Evolutionary conservation across 1,284 basidiomycete genomes (phyloP).

Genomic region (Sparassis latifolia): DNA sequence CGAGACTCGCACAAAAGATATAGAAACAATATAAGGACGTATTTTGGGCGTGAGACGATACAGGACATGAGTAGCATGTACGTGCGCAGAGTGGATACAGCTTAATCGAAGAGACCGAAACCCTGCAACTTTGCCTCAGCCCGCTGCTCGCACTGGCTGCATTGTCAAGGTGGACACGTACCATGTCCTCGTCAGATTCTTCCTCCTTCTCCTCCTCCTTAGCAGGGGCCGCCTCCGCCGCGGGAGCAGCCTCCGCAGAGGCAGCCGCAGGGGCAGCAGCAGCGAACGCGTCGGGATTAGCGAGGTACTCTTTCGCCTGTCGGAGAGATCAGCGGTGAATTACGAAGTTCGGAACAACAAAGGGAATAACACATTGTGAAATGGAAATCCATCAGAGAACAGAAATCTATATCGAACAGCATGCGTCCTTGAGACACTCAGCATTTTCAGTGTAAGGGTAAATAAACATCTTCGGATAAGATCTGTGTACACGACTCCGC

Average conservation of each 20-base stretch:
- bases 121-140: conserved; percentile 34
- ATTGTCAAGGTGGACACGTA: conserved; percentile 25
- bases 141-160: background rate
- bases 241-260: conserved; percentile 45
- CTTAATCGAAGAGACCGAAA: conserved; percentile 87
- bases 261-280: conserved; percentile 64
- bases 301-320: conserved; percentile 93
- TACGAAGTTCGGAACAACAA: conserved; percentile 9
- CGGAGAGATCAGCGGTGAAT: conserved; percentile 17
- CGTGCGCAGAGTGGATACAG: conserved; percentile 11
- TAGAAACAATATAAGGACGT: conserved; percentile 14
- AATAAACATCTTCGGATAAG: conserved; percentile 32
- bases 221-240: conserved; percentile 41
- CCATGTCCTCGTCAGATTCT: conserved; percentile 78
- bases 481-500: conserved; percentile 6
- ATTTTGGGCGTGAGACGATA: conserved; percentile 17
- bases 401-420: conserved; percentile 30
- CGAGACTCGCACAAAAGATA: too few relatives aligned
- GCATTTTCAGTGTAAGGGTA: conserved; percentile 78
- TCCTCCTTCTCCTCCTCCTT: conserved; percentile 72
- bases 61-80: conserved; percentile 10
- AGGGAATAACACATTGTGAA: conserved; percentile 13
- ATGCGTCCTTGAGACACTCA: conserved; percentile 49
- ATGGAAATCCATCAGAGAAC: conserved; percentile 22
- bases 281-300: conserved; percentile 93